phyloP scores from a whole-genome alignment of 1,284 basidiomycete genomes.

The Entoloma clypeatum region DNA sequence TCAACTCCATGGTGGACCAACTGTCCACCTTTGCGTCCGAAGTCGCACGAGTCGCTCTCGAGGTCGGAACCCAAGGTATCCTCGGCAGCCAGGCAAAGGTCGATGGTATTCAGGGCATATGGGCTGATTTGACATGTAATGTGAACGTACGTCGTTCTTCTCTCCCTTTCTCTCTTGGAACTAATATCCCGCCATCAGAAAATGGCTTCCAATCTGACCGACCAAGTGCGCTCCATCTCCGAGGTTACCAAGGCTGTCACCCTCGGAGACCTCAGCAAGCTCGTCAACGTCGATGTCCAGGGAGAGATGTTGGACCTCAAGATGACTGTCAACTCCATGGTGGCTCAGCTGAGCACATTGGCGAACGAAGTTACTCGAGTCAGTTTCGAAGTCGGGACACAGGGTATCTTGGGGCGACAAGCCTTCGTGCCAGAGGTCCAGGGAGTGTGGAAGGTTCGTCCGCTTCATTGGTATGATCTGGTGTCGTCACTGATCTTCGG shows the following conservation, averaged over 20 bases:
- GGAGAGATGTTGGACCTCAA: conserved; percentile 97
- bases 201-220: conserved; percentile 86
- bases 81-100: conserved; percentile 91
- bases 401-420: conserved; percentile 94
- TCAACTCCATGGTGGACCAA: conserved; percentile 92
- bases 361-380: conserved; percentile 73
- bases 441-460: conserved; percentile 78
- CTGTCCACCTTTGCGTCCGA: conserved; percentile 29
- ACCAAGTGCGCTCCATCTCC: conserved; percentile 97
- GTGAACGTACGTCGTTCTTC: conserved; percentile 49
- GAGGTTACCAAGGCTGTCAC: conserved; percentile 97
- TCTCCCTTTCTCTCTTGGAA: background rate
- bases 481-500: background rate
- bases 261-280: conserved; percentile 84
- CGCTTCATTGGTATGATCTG: background rate
- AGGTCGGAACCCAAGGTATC: too few species aligned
- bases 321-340: conserved; percentile 86
- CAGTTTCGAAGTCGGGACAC: conserved; percentile 86
- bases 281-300: conserved; percentile 93
- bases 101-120: conserved; percentile 91
- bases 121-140: conserved; percentile 88
- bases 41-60: too few species aligned
- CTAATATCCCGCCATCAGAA: conserved; percentile 58
- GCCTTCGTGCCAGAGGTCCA: conserved; percentile 83
- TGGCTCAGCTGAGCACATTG: too few species aligned